Evolutionary conservation across 306 rosid species (phyloP).

Genomic region (Crotalaria pallida): DNA sequence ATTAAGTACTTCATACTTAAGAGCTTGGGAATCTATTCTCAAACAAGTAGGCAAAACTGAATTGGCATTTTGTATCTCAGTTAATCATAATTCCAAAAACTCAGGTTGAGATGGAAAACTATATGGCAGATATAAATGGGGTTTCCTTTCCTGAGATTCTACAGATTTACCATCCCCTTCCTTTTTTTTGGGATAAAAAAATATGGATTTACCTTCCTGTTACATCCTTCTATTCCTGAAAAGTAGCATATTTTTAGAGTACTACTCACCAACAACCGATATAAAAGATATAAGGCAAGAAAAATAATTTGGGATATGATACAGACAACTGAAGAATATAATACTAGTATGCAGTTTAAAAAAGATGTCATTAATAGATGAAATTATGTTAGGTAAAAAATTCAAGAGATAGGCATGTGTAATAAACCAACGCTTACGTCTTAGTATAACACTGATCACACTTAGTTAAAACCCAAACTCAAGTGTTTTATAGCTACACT

Average conservation of each 20-base stretch:
- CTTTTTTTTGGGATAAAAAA: too few species aligned
- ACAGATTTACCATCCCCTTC: neutral
- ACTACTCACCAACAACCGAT: neutral
- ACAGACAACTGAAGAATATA: neutral
- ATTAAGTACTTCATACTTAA: too few species aligned
- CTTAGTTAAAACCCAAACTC: neutral
- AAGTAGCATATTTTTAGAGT: neutral
- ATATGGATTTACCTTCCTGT: too few species aligned
- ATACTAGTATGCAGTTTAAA: neutral
- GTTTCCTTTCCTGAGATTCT: neutral
- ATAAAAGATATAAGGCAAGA: neutral
- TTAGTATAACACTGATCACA: neutral
- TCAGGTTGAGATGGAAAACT: too few species aligned
- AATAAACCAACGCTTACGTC: neutral
- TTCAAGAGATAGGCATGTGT: neutral
- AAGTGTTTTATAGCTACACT: neutral
- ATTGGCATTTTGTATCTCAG: too few species aligned
- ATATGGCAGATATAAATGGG: neutral
- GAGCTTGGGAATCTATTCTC: too few species aligned
- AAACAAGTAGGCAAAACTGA: too few species aligned
- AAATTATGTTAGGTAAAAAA: too few species aligned
- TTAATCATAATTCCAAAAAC: too few species aligned
- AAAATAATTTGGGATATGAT: neutral
- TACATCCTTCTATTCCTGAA: neutral
- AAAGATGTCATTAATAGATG: neutral